Evolutionary conservation across 1,284 basidiomycete genomes (phyloP).

Genomic region (Cutaneotrichosporon sp.): DNA sequence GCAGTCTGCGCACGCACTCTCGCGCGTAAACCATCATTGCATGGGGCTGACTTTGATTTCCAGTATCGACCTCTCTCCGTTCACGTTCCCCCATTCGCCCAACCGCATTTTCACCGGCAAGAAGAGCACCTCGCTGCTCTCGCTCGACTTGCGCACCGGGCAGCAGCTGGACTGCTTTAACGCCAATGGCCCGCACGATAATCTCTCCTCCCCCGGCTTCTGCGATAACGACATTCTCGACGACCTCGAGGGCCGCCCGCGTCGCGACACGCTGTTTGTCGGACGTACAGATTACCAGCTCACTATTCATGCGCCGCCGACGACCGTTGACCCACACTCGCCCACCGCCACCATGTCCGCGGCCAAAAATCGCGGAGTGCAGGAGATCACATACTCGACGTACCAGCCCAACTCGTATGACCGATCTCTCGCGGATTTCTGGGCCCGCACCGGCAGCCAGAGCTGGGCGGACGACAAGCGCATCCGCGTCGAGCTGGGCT

Average conservation of each 20-base stretch:
- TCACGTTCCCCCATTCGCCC: conserved; percentile 45
- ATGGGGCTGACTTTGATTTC: neutral
- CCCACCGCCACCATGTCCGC: conserved; percentile 1
- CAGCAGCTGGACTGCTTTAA: conserved; percentile 43
- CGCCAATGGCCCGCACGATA: conserved; percentile 21
- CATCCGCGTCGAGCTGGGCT: conserved; percentile 42
- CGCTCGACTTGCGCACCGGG: conserved; percentile 45
- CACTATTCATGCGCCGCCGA: conserved; percentile 23
- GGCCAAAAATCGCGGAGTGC: conserved; percentile 22
- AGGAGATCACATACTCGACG: conserved; percentile 45
- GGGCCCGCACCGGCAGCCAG: conserved; percentile 34
- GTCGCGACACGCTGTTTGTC: conserved; percentile 37
- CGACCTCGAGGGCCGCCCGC: conserved; percentile 36
- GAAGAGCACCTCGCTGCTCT: conserved; percentile 45
- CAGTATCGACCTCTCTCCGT: conserved; percentile 47
- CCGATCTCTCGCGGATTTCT: conserved; percentile 42
- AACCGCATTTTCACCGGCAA: conserved; percentile 45
- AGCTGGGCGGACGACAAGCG: conserved; percentile 20
- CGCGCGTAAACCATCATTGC: neutral
- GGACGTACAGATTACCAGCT: conserved; percentile 45
- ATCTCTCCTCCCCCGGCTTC: conserved; percentile 24
- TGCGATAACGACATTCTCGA: conserved; percentile 40
- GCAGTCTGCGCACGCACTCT: neutral
- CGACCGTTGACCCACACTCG: conserved; percentile 2
- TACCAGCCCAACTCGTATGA: conserved; percentile 47